These are phyloP conservation scores for Ichthyophthirius multifiliis DNA, from an alignment of 169 alveolate species.

Conservation along the genomic window DNA sequence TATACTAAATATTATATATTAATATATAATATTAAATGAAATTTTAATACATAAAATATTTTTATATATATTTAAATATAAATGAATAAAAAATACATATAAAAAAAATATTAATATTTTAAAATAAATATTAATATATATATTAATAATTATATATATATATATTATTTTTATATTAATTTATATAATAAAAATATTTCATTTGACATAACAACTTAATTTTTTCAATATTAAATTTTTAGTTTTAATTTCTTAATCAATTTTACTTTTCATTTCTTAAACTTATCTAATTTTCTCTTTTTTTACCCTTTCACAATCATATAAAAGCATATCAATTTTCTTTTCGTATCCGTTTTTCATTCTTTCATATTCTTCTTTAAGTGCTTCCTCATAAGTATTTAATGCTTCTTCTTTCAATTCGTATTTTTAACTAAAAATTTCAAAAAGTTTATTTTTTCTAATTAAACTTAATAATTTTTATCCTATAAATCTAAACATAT, in stretches of 20 bases:
- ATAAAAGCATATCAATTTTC: neutral
- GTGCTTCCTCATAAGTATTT: neutral
- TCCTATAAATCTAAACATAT: neutral
- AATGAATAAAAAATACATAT: too few species aligned
- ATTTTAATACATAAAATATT: too few species aligned
- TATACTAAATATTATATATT: too few species aligned
- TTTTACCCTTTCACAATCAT: neutral
- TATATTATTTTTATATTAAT: too few species aligned
- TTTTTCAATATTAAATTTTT: neutral
- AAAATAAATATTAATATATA: too few species aligned
- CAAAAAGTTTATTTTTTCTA: neutral
- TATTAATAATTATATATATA: too few species aligned
- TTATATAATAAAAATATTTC: too few species aligned
- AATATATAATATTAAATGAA: too few species aligned
- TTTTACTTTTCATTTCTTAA: neutral
- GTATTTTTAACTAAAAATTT: neutral
- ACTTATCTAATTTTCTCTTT: neutral
- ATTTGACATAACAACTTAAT: neutral
- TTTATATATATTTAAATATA: too few species aligned
- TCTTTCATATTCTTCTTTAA: conserved; percentile 12
- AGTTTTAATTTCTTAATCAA: conserved; percentile 3
- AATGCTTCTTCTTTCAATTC: neutral
- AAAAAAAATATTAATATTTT: too few species aligned
- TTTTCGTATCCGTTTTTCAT: conserved; percentile 7
- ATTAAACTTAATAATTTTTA: neutral